Evolutionary conservation across 306 rosid genomes (phyloP).

Genomic region (Medicago lupulina): DNA sequence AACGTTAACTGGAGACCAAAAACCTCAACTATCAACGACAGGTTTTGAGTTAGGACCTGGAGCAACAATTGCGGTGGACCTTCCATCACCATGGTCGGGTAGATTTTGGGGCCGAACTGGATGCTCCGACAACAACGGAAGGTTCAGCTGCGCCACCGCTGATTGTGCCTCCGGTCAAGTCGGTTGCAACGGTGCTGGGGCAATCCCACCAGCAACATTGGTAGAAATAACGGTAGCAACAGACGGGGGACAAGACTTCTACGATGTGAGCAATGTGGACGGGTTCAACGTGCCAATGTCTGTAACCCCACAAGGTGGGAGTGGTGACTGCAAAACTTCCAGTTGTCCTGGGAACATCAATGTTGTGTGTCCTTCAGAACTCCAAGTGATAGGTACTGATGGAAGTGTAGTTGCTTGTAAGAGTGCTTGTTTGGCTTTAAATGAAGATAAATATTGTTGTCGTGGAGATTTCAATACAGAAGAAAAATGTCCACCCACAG

Average conservation of each 20-base stretch:
- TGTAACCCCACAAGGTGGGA: constrained; percentile 54
- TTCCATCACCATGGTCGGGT: constrained; percentile 64
- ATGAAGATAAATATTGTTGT: constrained; percentile 57
- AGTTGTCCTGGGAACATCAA: constrained; percentile 50
- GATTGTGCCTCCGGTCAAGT: constrained; percentile 65
- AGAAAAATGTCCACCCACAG: constrained; percentile 52
- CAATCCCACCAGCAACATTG: constrained; percentile 52
- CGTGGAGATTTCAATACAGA: constrained; percentile 25
- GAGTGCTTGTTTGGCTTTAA: constrained; percentile 70
- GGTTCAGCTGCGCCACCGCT: constrained; percentile 57
- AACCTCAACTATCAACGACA: constrained; percentile 53
- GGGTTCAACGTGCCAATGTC: constrained; percentile 42
- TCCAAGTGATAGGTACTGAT: constrained; percentile 39
- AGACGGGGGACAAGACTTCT: constrained; percentile 58
- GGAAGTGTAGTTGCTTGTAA: constrained; percentile 63
- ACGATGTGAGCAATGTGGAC: constrained; percentile 57
- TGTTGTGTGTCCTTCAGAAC: constrained; percentile 41
- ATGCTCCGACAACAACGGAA: constrained; percentile 50
- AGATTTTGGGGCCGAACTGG: constrained; percentile 61
- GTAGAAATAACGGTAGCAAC: constrained; percentile 48
- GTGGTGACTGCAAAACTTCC: constrained; percentile 38
- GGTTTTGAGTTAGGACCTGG: constrained; percentile 55
- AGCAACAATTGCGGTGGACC: constrained; percentile 29
- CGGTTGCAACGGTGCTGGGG: constrained; percentile 62
- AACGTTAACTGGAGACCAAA: constrained; percentile 51